phyloP scores from a whole-genome alignment of 371 early-diverging fungal genomes.

The Dinochytrium kinnereticum region DNA sequence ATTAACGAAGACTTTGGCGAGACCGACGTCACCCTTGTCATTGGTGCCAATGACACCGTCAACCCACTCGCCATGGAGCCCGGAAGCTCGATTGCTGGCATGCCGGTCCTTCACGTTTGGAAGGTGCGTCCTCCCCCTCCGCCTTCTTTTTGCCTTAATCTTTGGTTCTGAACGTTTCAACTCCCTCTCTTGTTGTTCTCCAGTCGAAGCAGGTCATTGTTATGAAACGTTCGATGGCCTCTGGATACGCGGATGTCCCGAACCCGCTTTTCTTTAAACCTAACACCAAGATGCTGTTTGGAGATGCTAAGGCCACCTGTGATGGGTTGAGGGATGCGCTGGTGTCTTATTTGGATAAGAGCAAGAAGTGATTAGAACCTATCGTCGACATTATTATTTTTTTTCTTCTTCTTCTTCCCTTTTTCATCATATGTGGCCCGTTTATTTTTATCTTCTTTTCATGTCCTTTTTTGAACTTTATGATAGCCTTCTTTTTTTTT shows the following conservation, averaged over 20 bases:
- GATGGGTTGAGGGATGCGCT: conserved; percentile 34
- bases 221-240: conserved; percentile 40
- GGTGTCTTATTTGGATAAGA: neutral
- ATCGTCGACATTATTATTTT: neutral
- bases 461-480: too few relatives aligned
- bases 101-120: conserved; percentile 49
- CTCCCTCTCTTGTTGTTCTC: neutral
- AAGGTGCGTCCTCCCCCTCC: conserved; percentile 22
- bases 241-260: conserved; percentile 44
- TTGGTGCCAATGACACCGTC: conserved; percentile 49
- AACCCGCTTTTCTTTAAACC: conserved; percentile 44
- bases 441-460: too few relatives aligned
- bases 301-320: conserved; percentile 41
- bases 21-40: conserved; percentile 41
- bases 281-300: conserved; percentile 46
- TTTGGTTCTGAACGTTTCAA: too few relatives aligned
- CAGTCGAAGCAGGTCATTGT: conserved; percentile 40
- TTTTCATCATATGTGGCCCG: too few relatives aligned
- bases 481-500: too few relatives aligned
- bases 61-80: conserved; percentile 43
- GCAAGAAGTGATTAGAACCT: neutral
- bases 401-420: too few relatives aligned
- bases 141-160: too few relatives aligned
- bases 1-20: conserved; percentile 45
- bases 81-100: conserved; percentile 39